Evolutionary conservation across 192 early-diverging fungal species (phyloP).

Genomic region (Funneliformis geosporum): DNA sequence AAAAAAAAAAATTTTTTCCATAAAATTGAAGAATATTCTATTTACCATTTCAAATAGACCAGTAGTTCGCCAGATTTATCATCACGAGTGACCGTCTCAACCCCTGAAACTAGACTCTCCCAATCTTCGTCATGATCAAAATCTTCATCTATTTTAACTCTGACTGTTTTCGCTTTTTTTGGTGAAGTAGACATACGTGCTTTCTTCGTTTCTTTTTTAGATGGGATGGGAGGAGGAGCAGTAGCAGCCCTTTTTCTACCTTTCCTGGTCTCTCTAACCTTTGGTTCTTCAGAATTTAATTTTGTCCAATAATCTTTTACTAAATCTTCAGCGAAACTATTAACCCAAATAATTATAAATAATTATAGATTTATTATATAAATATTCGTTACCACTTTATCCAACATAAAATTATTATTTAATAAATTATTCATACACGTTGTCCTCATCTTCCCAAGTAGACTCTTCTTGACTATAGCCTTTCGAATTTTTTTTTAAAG

Average conservation of each 20-base stretch:
- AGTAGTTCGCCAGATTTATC: conserved; percentile 33
- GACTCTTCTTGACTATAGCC: conserved; percentile 16
- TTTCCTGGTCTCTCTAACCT: not conserved
- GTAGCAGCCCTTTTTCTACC: conserved; percentile 1
- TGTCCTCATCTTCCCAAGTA: conserved; percentile 25
- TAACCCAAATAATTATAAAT: not conserved
- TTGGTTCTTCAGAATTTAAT: not conserved
- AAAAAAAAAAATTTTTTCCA: not conserved
- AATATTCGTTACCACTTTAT: not conserved
- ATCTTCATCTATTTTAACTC: conserved; percentile 4
- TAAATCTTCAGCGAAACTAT: conserved; percentile 24
- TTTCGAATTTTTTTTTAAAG: not conserved
- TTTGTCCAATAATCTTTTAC: conserved; percentile 29
- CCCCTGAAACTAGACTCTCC: conserved; percentile 14
- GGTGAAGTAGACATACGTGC: not conserved
- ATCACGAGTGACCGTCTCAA: conserved; percentile 34
- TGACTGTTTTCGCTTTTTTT: conserved; percentile 9
- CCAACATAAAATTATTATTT: not conserved
- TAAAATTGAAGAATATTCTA: not conserved
- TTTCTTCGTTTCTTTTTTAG: conserved; percentile 1
- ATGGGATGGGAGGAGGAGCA: not conserved
- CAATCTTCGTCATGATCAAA: conserved; percentile 18
- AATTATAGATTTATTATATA: not conserved
- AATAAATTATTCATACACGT: conserved; percentile 24
- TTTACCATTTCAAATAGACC: conserved; percentile 32